Evolutionary conservation across 306 rosid genomes (phyloP).

Genomic region (Notholithocarpus densiflorus): DNA sequence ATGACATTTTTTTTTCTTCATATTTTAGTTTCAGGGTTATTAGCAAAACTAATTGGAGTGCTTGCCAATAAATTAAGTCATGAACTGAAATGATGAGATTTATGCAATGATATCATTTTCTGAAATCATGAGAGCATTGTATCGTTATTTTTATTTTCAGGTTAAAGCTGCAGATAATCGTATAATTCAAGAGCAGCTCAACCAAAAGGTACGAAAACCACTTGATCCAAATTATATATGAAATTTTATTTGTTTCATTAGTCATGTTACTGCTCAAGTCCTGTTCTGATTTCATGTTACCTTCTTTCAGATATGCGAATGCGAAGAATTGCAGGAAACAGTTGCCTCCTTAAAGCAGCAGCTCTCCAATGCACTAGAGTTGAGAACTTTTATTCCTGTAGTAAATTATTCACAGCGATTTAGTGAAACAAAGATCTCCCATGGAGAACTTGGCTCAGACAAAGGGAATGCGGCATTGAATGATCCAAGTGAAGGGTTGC

Average conservation of each 20-base stretch:
- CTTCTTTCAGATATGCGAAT: slow-evolving; percentile 61
- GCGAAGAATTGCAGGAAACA: slow-evolving; percentile 71
- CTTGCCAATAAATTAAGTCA: neutral
- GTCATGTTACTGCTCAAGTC: slow-evolving; percentile 13
- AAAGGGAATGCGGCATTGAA: slow-evolving; percentile 28
- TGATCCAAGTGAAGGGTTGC: slow-evolving; percentile 38
- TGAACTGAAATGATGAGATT: neutral
- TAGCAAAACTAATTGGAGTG: neutral
- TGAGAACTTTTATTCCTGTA: slow-evolving; percentile 38
- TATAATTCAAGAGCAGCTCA: slow-evolving; percentile 89
- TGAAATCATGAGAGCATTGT: slow-evolving; percentile 16
- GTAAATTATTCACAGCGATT: slow-evolving; percentile 34
- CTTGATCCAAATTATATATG: slow-evolving; percentile 1
- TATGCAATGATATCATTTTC: neutral
- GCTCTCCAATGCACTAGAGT: slow-evolving; percentile 65
- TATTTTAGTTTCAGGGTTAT: neutral
- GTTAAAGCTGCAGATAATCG: slow-evolving; percentile 95
- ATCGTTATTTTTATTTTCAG: slow-evolving; percentile 44
- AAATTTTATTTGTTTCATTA: neutral
- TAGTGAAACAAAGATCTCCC: slow-evolving; percentile 29
- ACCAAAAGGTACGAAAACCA: slow-evolving; percentile 59
- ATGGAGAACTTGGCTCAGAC: slow-evolving; percentile 33
- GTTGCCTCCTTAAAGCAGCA: slow-evolving; percentile 73
- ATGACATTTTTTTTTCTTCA: neutral
- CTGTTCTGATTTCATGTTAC: slow-evolving; percentile 20